phyloP scores from a whole-genome alignment of 345 rosid genomes.

The Dipteronia dyeriana region DNA sequence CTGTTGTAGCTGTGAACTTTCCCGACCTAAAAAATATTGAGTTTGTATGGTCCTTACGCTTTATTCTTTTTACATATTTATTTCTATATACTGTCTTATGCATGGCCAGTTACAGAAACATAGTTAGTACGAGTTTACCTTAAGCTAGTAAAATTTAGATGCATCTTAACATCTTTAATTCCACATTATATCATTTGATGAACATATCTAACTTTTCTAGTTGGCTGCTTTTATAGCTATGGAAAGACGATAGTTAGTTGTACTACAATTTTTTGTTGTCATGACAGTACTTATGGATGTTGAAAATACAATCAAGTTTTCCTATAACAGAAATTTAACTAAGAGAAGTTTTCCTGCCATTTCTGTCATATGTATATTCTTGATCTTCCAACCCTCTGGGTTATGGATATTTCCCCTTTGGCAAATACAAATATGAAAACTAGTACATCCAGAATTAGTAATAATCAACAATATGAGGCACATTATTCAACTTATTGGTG shows the following conservation, averaged over 20 bases:
- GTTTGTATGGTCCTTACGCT: slow-evolving; percentile 57
- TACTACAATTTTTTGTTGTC: not conserved
- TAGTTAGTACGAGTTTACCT: not conserved
- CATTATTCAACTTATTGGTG: not conserved
- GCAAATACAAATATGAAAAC: not conserved
- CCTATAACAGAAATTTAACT: not conserved
- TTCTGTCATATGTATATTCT: not conserved
- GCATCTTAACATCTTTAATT: not conserved
- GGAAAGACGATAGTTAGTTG: not conserved
- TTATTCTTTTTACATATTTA: slow-evolving; percentile 6
- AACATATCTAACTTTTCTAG: slow-evolving; percentile 9
- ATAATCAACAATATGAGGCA: not conserved
- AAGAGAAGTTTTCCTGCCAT: not conserved
- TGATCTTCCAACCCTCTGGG: not conserved
- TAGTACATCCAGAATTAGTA: not conserved
- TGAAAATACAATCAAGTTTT: not conserved
- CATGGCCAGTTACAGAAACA: not conserved
- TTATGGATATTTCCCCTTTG: not conserved
- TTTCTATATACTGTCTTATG: not conserved
- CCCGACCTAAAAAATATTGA: slow-evolving; percentile 87
- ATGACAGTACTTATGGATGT: not conserved
- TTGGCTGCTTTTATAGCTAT: not conserved
- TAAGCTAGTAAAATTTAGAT: not conserved
- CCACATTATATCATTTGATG: not conserved
- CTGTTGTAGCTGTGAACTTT: slow-evolving; percentile 89